Evolutionary conservation across 768 basidiomycete genomes (phyloP).

Genomic region (Tulasnella calospora): DNA sequence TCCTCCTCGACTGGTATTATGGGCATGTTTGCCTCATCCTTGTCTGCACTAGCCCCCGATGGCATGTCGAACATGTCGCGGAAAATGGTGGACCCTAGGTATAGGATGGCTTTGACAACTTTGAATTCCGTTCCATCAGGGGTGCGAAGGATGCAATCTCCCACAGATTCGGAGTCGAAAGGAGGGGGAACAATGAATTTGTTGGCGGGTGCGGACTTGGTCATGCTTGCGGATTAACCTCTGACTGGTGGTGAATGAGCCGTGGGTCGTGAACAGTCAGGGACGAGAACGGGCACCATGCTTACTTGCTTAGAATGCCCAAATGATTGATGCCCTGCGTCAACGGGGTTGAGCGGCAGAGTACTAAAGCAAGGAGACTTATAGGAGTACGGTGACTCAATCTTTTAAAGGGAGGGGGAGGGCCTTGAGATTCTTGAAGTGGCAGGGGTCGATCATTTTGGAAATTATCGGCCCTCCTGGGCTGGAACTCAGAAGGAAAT

Average conservation of each 20-base stretch:
- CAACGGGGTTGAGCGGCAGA: too few species aligned
- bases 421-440: too few species aligned
- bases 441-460: not conserved
- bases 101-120: slow-evolving; percentile 52
- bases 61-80: slow-evolving; percentile 7
- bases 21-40: not conserved
- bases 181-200: not conserved
- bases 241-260: not conserved
- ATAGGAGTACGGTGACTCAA: too few species aligned
- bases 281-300: too few species aligned
- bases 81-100: slow-evolving; percentile 54
- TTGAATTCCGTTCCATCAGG: slow-evolving; percentile 51
- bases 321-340: too few species aligned
- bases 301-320: too few species aligned
- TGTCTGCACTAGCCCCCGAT: too few species aligned
- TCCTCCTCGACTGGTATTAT: slow-evolving; percentile 29
- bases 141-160: slow-evolving; percentile 52
- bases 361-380: too few species aligned
- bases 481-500: not conserved
- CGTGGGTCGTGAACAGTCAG: too few species aligned
- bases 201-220: not conserved
- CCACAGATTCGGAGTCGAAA: not conserved
- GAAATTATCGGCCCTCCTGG: not conserved
- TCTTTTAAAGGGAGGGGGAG: too few species aligned
- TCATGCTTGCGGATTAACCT: not conserved